Evolutionary conservation across 345 rosid species (phyloP).

Genomic region (Pistacia atlantica): DNA sequence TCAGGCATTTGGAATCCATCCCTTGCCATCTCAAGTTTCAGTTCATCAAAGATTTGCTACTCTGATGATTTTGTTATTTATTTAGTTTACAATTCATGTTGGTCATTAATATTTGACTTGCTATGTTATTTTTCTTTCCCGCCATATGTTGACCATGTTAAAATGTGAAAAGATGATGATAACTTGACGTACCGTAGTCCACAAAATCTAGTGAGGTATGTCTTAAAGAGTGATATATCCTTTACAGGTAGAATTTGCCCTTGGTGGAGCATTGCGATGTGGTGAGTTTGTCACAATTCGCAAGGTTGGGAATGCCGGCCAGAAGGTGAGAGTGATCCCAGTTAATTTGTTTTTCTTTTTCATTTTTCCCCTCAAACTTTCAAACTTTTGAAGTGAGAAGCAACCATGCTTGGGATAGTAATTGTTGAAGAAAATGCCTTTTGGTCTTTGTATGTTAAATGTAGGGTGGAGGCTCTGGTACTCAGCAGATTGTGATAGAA

Average conservation of each 20-base stretch:
- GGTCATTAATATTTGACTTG: background rate
- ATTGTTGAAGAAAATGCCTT: background rate
- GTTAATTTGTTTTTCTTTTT: background rate
- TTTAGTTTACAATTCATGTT: background rate
- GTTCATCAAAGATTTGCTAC: background rate
- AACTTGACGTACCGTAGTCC: background rate
- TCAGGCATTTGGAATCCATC: background rate
- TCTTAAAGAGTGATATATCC: background rate
- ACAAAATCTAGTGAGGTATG: background rate
- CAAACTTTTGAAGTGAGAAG: background rate
- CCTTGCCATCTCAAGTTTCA: background rate
- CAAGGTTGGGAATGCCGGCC: conserved; percentile 73
- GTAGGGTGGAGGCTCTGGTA: conserved; percentile 81
- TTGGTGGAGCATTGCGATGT: conserved; percentile 90
- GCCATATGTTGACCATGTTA: background rate
- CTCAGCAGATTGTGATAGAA: conserved; percentile 87
- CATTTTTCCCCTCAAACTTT: background rate
- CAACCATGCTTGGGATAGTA: background rate
- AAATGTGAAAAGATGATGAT: background rate
- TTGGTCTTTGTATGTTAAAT: background rate
- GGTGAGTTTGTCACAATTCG: conserved; percentile 90
- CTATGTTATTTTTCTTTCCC: no score
- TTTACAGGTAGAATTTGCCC: conserved; percentile 85
- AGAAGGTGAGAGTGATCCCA: conserved; percentile 57
- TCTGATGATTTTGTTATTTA: background rate